These are phyloP conservation scores for Oryza rufipogon DNA, from an alignment of 176 grass and related monocot species.

Conservation along the genomic window DNA sequence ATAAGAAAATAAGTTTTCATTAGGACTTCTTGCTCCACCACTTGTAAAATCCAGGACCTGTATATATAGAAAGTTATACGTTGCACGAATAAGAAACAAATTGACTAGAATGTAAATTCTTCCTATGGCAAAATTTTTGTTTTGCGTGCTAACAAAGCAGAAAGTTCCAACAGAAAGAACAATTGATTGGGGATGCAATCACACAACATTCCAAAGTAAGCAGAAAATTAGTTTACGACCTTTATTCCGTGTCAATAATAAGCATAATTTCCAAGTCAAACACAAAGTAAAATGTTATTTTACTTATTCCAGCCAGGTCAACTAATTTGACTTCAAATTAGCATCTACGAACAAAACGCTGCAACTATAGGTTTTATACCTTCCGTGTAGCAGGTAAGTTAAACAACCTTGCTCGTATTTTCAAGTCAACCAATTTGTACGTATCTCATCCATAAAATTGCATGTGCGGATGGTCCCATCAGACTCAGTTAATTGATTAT, in stretches of 20 bases:
- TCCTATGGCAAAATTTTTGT: not conserved
- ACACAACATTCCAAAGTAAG: not conserved
- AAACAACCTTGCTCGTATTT: not conserved
- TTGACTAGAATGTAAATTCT: not conserved
- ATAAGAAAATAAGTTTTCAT: no score
- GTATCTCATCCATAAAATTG: not conserved
- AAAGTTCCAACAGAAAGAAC: not conserved
- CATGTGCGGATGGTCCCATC: not conserved
- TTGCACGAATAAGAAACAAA: not conserved
- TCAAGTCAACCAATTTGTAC: not conserved
- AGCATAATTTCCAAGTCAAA: not conserved
- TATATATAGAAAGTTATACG: not conserved
- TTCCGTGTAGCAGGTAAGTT: not conserved
- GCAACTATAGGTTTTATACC: not conserved
- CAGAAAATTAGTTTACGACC: not conserved
- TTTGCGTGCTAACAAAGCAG: not conserved
- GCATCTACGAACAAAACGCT: constrained; percentile 10
- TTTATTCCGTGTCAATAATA: not conserved
- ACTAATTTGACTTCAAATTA: not conserved
- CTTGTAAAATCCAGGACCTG: no score
- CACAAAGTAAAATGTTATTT: not conserved
- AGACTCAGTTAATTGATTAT: not conserved
- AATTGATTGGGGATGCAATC: not conserved
- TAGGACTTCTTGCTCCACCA: no score
- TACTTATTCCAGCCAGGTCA: not conserved